phyloP scores from a whole-genome alignment of 192 early-diverging fungal species.

The Coemansia sp. region DNA sequence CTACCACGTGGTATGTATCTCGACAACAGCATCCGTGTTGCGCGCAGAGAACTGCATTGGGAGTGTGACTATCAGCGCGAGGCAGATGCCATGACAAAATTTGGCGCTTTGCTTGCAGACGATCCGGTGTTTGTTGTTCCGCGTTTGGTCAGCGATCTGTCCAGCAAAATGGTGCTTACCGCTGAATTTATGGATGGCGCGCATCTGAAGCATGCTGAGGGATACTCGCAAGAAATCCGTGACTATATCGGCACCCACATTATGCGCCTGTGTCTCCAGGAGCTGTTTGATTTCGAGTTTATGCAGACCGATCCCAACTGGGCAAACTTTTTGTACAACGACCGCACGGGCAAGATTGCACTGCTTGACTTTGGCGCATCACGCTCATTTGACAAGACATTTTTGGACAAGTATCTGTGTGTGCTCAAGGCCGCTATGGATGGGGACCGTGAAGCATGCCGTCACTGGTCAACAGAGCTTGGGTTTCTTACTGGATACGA shows the following conservation, averaged over 20 bases:
- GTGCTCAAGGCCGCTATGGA: conserved; percentile 72
- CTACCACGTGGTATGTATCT: conserved; percentile 93
- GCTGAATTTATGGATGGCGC: conserved; percentile 77
- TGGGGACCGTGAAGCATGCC: conserved; percentile 71
- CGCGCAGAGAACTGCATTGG: conserved; percentile 84
- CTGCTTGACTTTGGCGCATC: conserved; percentile 96
- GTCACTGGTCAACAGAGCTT: conserved; percentile 75
- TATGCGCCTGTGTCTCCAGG: conserved; percentile 79
- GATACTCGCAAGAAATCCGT: conserved; percentile 59
- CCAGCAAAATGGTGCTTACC: conserved; percentile 72
- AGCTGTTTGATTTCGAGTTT: conserved; percentile 89
- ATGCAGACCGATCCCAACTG: conserved; percentile 99
- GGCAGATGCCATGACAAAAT: conserved; percentile 71
- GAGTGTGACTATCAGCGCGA: conserved; percentile 93
- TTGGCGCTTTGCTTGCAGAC: conserved; percentile 62
- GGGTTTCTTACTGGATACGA: conserved; percentile 95
- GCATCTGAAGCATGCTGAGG: conserved; percentile 62
- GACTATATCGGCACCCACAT: conserved; percentile 73
- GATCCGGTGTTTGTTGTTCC: conserved; percentile 75
- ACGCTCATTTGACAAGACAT: conserved; percentile 71
- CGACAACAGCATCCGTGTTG: conserved; percentile 92
- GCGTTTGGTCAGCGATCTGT: conserved; percentile 64
- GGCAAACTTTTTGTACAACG: conserved; percentile 95
- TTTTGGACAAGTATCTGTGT: conserved; percentile 74
- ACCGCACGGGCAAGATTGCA: conserved; percentile 64